These are phyloP conservation scores for Fusarium brevicatenulatum DNA, from an alignment of 2,329 filamentous ascomycete species.

Conservation along the genomic window DNA sequence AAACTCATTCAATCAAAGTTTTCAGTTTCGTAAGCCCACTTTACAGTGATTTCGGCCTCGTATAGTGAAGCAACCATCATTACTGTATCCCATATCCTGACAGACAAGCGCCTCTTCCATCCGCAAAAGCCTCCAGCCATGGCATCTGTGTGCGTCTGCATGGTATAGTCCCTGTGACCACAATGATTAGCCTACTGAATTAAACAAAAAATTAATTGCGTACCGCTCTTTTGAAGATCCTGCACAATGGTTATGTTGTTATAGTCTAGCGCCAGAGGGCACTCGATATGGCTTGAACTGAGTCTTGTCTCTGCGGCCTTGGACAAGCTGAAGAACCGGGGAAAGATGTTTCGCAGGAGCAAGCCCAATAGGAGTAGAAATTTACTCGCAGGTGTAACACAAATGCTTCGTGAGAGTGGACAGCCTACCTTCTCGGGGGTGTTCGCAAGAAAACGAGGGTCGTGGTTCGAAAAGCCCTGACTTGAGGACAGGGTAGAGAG, in stretches of 20 bases:
- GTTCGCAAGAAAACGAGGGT: neutral
- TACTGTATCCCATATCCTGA: neutral
- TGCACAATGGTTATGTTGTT: neutral
- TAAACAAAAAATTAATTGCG: too few species aligned
- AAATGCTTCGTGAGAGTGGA: neutral
- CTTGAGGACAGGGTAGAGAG: neutral
- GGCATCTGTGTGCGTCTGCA: neutral
- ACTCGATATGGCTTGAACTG: neutral
- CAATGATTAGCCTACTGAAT: fast-evolving
- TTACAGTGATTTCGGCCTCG: neutral
- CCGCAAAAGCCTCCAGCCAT: too few species aligned
- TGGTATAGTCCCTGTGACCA: too few species aligned
- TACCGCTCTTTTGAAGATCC: too few species aligned
- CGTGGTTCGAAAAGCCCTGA: neutral
- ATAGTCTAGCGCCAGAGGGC: neutral
- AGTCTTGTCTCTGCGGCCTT: neutral
- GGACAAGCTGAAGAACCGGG: neutral
- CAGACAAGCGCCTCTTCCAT: neutral
- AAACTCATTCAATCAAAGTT: neutral
- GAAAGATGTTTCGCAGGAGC: neutral
- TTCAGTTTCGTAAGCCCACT: neutral
- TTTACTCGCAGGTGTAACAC: neutral
- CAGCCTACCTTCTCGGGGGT: neutral
- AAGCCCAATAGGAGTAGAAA: neutral
- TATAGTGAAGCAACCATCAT: neutral